Evolutionary conservation across 306 rosid genomes (phyloP), one percentile per base, ranked within the genome.

Genomic region (Malus fusca): DNA sequence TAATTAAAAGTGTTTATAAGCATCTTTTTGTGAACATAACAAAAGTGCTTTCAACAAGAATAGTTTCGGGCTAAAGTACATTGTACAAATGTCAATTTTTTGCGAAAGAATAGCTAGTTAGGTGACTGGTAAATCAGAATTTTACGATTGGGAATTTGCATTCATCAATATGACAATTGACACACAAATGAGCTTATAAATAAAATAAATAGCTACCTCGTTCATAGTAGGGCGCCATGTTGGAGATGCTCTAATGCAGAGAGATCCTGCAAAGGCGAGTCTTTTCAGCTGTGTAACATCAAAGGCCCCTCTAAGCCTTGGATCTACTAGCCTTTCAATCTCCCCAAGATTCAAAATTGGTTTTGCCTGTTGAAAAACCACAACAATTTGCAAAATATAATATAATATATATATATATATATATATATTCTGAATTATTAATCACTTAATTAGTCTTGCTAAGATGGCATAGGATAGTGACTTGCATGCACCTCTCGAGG

Each of bases 141-240:
- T 77, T 63, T 69, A 77, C 75, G 28, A 46, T 75, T 66, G 48
- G 42, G 79, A 28, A 56, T 75, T 77, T 55, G 42, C 75, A 11
- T 63, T 77, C 67, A 76, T 72, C 78, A 82, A 78, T 84, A 85
- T 82, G 84, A 68, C 81, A 28, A 63, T 30, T 18, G 68, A 30
- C 8, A 82, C 72, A 17, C 37, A 53, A 18, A 69, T 14, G 66
- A 26, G 10, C 30, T 26, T 22, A 31, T 31, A 31, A 15, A 15
- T 64, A 30, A 64, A 64, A 64, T 17, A 19, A 65, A 26, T 62
- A 76, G 44, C 17, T 90, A 96, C 99, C 98, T 96, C 87, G 23
- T 73, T 88, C 87, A 92, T 92, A 82, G 87, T 85, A 48, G 99
- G 99, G 74, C 98, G 82, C 97, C 97, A 90, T 66, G 82, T 79